Evolutionary conservation across 140 eudicot species (phyloP).

Genomic region (Anethum foeniculum): DNA sequence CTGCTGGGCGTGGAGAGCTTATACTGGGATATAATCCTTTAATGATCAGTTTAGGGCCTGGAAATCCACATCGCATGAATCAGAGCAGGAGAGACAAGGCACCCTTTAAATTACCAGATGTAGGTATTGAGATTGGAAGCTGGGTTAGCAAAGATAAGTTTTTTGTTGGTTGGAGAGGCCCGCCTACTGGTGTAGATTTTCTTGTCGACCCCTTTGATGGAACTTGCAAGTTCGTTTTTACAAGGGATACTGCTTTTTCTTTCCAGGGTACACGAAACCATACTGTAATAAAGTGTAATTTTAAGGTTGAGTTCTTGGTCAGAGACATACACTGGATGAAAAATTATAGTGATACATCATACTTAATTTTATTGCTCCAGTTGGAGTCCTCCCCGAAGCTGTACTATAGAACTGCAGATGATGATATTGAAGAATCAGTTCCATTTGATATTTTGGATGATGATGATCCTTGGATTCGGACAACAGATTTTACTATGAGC

Average conservation of each 20-base stretch:
- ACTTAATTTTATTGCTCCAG: slow-evolving; percentile 42
- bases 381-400: slow-evolving; percentile 59
- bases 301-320: slow-evolving; percentile 55
- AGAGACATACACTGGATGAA: slow-evolving; percentile 50
- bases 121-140: slow-evolving; percentile 49
- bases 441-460: slow-evolving; percentile 85
- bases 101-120: slow-evolving; percentile 58
- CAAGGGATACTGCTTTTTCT: slow-evolving; percentile 60
- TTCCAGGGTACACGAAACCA: slow-evolving; percentile 29
- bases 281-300: slow-evolving; percentile 57
- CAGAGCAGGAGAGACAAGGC: slow-evolving; percentile 50
- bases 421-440: slow-evolving; percentile 52
- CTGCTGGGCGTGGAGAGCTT: slow-evolving; percentile 44
- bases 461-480: slow-evolving; percentile 98
- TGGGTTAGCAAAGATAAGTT: slow-evolving; percentile 42
- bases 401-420: slow-evolving; percentile 88
- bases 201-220: slow-evolving; percentile 72
- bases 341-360: slow-evolving; percentile 24
- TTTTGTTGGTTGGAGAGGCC: slow-evolving; percentile 66
- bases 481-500: slow-evolving; percentile 71
- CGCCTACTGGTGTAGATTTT: slow-evolving; percentile 54
- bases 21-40: slow-evolving; percentile 25
- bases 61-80: slow-evolving; percentile 60
- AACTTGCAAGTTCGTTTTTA: slow-evolving; percentile 52
- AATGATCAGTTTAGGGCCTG: slow-evolving; percentile 64